phyloP scores from a whole-genome alignment of 1,139 yeast species.

The Kodamaea sp. region DNA sequence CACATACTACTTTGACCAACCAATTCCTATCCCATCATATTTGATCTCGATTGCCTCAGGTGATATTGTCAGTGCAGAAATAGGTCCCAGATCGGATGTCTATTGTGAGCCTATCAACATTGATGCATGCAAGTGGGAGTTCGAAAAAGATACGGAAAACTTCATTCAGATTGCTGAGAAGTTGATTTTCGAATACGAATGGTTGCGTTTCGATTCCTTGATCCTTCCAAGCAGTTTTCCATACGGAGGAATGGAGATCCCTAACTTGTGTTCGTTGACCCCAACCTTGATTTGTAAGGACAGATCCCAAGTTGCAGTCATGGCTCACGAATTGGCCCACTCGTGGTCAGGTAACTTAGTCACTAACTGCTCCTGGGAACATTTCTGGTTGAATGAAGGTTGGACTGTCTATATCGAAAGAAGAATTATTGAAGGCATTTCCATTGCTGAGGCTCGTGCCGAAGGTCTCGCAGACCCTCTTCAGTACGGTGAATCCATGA shows the following conservation, averaged over 20 bases:
- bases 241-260: conserved; percentile 96
- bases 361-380: conserved; percentile 90
- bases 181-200: conserved; percentile 79
- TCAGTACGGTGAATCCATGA: conserved; percentile 66
- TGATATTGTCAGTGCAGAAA: conserved; percentile 62
- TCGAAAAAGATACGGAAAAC: conserved; percentile 75
- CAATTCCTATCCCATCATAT: conserved; percentile 84
- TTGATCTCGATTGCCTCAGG: conserved; percentile 87
- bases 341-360: conserved; percentile 92
- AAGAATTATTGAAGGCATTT: conserved; percentile 69
- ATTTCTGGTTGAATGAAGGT: conserved; percentile 94
- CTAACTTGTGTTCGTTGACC: conserved; percentile 87
- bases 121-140: conserved; percentile 73
- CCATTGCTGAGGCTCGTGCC: conserved; percentile 16
- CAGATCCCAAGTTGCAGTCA: conserved; percentile 80
- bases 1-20: conserved; percentile 59
- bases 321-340: conserved; percentile 91
- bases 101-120: conserved; percentile 76
- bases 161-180: conserved; percentile 81
- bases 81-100: conserved; percentile 87
- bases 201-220: conserved; percentile 81
- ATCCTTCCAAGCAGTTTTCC: conserved; percentile 85
- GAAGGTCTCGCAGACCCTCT: conserved; percentile 15
- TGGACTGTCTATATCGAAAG: conserved; percentile 94
- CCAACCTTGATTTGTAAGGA: conserved; percentile 89